phyloP scores from a whole-genome alignment of 148 eudicot species.

The Chenopodium formosanum region DNA sequence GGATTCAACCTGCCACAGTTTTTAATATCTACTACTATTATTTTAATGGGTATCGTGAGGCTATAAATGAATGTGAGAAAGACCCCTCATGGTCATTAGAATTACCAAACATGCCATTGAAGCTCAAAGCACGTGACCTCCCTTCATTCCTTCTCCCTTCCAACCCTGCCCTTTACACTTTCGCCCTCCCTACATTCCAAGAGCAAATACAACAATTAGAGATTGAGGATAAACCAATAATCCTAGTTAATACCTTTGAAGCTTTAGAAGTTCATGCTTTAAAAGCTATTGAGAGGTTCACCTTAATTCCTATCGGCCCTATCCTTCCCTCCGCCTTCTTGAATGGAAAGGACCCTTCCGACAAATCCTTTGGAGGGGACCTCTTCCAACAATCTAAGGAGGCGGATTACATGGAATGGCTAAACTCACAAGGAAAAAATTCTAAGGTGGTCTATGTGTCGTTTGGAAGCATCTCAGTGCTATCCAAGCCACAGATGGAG shows the following conservation, averaged over 20 bases:
- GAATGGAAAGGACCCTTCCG: constrained; percentile 33
- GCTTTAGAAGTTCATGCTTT: constrained; percentile 48
- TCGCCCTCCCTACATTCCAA: constrained; percentile 31
- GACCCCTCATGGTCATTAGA: constrained; percentile 40
- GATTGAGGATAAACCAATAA: constrained; percentile 33
- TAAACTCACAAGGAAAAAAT: constrained; percentile 38
- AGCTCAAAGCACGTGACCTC: constrained; percentile 38
- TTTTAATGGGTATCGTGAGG: constrained; percentile 37
- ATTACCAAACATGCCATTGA: constrained; percentile 44
- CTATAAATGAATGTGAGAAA: constrained; percentile 22
- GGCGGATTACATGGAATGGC: constrained; percentile 42
- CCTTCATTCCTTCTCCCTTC: constrained; percentile 59
- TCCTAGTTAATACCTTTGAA: constrained; percentile 65
- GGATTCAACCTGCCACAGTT: constrained; percentile 64
- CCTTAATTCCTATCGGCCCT: constrained; percentile 41
- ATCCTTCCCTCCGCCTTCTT: constrained; percentile 42
- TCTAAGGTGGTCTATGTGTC: constrained; percentile 64
- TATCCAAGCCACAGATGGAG: constrained; percentile 37
- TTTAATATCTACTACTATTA: constrained; percentile 52
- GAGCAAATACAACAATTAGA: constrained; percentile 40
- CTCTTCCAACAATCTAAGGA: constrained; percentile 23
- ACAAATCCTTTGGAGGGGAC: constrained; percentile 32
- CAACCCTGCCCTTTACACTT: constrained; percentile 19
- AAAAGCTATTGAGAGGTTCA: constrained; percentile 31
- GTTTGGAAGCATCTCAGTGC: constrained; percentile 50